A percentile compares a stretch with the other conserved stretches of the same genome.
Evolutionary conservation across 2,329 filamentous ascomycete genomes (phyloP).

Genomic region (Fusarium brevicatenulatum): DNA sequence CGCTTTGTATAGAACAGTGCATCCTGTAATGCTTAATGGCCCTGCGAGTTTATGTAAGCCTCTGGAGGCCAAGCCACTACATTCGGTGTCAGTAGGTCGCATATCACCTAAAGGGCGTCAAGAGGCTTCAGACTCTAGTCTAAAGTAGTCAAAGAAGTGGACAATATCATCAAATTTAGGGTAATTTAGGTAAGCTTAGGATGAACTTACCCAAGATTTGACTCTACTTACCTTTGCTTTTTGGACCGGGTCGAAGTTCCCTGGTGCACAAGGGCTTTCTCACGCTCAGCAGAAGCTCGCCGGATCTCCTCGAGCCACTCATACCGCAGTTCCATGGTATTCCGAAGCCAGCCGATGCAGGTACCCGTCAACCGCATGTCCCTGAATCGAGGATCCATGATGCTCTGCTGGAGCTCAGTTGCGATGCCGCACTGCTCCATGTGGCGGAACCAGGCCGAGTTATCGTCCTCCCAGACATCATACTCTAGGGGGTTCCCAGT

Average conservation of each 20-base stretch:
- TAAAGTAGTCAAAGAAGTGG: neutral
- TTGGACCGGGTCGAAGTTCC: neutral
- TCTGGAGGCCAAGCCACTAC: neutral
- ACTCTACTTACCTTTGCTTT: neutral
- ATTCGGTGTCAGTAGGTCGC: neutral
- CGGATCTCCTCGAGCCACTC: neutral
- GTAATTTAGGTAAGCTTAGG: neutral
- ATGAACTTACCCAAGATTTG: neutral
- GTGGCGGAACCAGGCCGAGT: neutral
- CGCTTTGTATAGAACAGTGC: neutral
- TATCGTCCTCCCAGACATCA: neutral
- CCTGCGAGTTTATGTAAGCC: neutral
- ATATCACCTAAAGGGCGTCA: neutral
- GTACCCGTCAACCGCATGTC: neutral
- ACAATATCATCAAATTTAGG: neutral
- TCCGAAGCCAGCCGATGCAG: neutral
- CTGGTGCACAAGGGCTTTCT: neutral
- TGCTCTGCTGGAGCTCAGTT: neutral
- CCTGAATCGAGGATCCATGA: neutral
- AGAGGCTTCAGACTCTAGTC: neutral
- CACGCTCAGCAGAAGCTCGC: neutral
- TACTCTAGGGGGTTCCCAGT: neutral
- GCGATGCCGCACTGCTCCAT: neutral
- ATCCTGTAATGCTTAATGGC: neutral
- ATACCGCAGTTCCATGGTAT: neutral